A percentile compares a stretch with the other conserved stretches of the same genome.
These are phyloP conservation scores for Cairneyella variabilis DNA, from an alignment of 495 filamentous ascomycete genomes.

Conservation along the genomic window DNA sequence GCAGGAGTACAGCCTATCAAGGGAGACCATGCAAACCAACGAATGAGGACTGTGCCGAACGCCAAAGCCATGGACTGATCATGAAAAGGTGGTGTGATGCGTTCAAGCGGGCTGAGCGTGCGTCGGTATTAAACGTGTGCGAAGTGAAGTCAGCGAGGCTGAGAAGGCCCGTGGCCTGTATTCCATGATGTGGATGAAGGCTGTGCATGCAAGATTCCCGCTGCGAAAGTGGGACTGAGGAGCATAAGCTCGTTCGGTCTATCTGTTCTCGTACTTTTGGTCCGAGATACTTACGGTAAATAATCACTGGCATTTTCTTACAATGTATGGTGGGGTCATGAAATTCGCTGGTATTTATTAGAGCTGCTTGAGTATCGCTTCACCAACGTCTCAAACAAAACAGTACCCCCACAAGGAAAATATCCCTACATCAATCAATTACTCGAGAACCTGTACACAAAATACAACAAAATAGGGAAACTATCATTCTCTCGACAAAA, in stretches of 20 bases:
- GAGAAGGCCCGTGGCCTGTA: neutral
- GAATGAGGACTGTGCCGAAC: too few species aligned
- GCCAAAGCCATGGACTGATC: too few species aligned
- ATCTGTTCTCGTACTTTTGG: neutral
- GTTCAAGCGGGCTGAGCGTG: too few species aligned
- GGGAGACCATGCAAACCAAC: too few species aligned
- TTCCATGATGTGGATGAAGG: neutral
- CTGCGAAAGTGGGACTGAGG: neutral
- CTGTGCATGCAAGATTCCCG: neutral
- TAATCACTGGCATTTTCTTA: neutral
- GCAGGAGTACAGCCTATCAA: too few species aligned
- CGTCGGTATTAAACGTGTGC: too few species aligned
- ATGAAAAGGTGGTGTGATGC: too few species aligned
- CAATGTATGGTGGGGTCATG: neutral
- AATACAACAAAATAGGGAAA: neutral
- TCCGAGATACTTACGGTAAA: conserved; percentile 2
- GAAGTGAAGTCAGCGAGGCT: too few species aligned
- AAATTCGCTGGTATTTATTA: conserved; percentile 3
- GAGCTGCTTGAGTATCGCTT: neutral
- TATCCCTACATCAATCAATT: neutral
- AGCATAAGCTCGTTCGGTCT: neutral
- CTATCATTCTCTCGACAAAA: neutral
- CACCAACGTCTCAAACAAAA: neutral
- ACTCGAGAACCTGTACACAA: conserved; percentile 4
- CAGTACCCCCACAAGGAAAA: neutral